phyloP scores from a whole-genome alignment of 1,139 yeast genomes.

The Kodamaea sp. region DNA sequence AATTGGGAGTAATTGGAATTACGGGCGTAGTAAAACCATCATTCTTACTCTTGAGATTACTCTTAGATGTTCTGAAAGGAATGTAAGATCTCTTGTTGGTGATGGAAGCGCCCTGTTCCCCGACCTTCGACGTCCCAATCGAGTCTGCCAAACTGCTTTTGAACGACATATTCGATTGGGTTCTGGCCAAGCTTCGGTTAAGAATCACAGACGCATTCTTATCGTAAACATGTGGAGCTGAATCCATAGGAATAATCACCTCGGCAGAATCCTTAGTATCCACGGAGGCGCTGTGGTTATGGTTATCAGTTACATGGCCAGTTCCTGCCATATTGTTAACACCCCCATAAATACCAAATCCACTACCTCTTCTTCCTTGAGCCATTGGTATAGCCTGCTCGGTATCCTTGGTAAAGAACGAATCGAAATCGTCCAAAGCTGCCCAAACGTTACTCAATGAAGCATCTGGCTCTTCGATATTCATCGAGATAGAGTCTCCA shows the following conservation, averaged over 20 bases:
- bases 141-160: constrained; percentile 71
- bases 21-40: constrained; percentile 26
- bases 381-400: constrained; percentile 22
- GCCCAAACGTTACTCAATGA: constrained; percentile 95
- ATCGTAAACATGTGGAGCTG: constrained; percentile 78
- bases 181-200: constrained; percentile 72
- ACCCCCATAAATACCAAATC: constrained; percentile 3
- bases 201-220: constrained; percentile 75
- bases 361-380: constrained; percentile 11
- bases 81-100: constrained; percentile 40
- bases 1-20: constrained; percentile 10
- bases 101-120: constrained; percentile 16
- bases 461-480: constrained; percentile 64
- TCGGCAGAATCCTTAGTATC: constrained; percentile 47
- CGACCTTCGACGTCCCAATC: constrained; percentile 34
- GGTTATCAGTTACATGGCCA: constrained; percentile 18
- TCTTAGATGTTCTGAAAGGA: constrained; percentile 43
- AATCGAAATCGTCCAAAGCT: constrained; percentile 90
- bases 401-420: constrained; percentile 80
- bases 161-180: constrained; percentile 76
- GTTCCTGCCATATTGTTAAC: background rate
- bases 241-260: constrained; percentile 55
- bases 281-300: constrained; percentile 50
- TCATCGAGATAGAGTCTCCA: constrained; percentile 38
- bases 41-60: constrained; percentile 14